phyloP scores from a whole-genome alignment of 2,329 filamentous ascomycete genomes.

The Lasiodiplodia sp. region DNA sequence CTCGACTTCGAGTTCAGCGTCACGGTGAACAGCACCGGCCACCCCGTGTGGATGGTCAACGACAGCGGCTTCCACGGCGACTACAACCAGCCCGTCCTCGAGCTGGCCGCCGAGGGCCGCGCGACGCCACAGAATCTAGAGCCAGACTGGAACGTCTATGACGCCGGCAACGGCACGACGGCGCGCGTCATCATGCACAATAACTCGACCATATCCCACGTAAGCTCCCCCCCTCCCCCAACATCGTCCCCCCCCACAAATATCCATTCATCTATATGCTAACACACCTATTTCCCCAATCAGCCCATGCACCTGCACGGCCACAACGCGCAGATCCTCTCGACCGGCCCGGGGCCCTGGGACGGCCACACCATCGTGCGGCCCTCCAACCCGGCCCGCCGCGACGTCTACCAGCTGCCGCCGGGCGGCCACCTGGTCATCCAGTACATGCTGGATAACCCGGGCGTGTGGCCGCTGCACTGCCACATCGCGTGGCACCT shows the following conservation, averaged over 20 bases:
- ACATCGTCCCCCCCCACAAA: not conserved
- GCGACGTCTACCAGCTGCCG: conserved; percentile 44
- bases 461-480: conserved; percentile 46
- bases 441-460: conserved; percentile 47
- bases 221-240: conserved; percentile 44
- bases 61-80: conserved; percentile 36
- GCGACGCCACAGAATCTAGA: conserved; percentile 5
- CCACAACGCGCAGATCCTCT: conserved; percentile 56
- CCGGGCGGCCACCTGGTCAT: conserved; percentile 40
- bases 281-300: no score
- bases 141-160: conserved; percentile 47
- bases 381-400: conserved; percentile 47
- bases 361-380: conserved; percentile 47
- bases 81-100: conserved; percentile 50
- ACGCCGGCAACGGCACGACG: conserved; percentile 44
- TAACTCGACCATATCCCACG: conserved; percentile 30
- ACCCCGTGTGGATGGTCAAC: conserved; percentile 21
- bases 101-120: conserved; percentile 43
- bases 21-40: not conserved
- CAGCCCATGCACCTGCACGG: conserved; percentile 52
- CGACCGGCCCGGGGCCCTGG: conserved; percentile 50
- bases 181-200: conserved; percentile 50
- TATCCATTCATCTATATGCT: no score
- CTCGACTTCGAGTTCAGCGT: conserved; percentile 1
- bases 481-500: conserved; percentile 48